These are phyloP conservation scores for Plasmodium vivax DNA, from an alignment of 169 alveolate species.

Conservation along the genomic window DNA sequence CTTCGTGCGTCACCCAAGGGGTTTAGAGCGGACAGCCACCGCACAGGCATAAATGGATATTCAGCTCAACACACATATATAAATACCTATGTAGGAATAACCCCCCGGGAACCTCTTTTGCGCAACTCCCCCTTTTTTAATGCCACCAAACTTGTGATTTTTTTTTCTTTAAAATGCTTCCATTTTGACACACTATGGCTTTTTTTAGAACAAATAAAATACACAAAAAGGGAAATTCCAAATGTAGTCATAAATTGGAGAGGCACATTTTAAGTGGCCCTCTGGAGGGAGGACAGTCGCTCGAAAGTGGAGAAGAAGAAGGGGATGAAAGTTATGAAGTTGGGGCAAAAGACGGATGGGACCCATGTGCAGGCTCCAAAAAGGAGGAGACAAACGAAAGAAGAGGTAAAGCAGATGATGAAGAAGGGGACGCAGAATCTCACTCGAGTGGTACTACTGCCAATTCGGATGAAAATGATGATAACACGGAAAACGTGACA, in stretches of 20 bases:
- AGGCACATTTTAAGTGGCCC: neutral
- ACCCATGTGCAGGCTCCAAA: neutral
- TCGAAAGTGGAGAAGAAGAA: neutral
- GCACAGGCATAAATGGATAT: neutral
- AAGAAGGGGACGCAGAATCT: neutral
- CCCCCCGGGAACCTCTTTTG: neutral
- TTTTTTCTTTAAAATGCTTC: neutral
- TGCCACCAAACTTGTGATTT: neutral
- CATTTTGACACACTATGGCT: neutral
- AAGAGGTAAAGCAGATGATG: neutral
- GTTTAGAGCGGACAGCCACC: neutral
- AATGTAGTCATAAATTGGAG: neutral
- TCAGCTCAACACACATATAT: neutral
- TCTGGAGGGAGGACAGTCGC: neutral
- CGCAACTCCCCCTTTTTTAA: neutral
- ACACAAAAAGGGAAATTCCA: neutral
- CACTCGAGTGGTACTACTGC: neutral
- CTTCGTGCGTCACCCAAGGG: neutral
- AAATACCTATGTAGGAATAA: neutral
- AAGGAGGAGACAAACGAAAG: neutral
- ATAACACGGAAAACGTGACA: neutral
- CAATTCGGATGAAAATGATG: neutral
- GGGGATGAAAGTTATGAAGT: constrained; percentile 4
- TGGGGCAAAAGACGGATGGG: neutral
- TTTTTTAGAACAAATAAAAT: neutral